Base-by-base conservation (phyloP, 2,329 filamentous ascomycete genomes). In the Ceratocystis albifundus region DNA sequence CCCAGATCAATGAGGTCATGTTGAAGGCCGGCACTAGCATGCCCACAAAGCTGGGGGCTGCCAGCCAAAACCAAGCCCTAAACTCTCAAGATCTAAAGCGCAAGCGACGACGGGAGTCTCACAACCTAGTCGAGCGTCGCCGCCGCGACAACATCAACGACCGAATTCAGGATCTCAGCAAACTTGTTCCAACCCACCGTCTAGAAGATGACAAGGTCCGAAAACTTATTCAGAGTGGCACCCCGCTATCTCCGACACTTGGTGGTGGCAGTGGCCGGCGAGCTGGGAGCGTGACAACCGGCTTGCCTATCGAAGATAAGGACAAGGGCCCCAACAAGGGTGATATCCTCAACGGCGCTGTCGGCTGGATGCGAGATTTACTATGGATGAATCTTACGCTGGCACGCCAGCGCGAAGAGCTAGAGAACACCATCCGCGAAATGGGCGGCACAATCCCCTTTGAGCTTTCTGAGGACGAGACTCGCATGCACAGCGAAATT, bases 311-410 rank as follows among this genome's bases (percentile, higher is more conserved):
- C 45, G 94, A 99, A 72, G 94, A 97, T 71, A 97, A 97, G 75
- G 94, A 99, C 77, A 97, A 97, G 74, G 94, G 94, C 0, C 94
- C 94, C 4, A 97, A 97, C 80, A 99, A 99, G 78, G 94, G 94
- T 62, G 94, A 99, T 72, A 97, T 99, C 68, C 86, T 99, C 71
- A 97, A 97, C 73, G 93, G 94, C 36, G 89, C 93, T 44, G 94
- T 97, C 65, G 91, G 90, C 76, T 99, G 94, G 94, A 96, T 90
- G 69, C 86, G 93, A 69, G 94, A 99, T 77, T 81, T 99, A 64
- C 96, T 97, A 90, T 97, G 94, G 94, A 88, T 95, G 78, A 87
- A 96, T 73, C 82, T 89, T 73, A 96, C 96, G 77, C 82, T 96
- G 70, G 87, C 94, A 73, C 88, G 93, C 74, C 90, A 96, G 75